Percentiles rank a stretch among this genome's conserved stretches.
These are phyloP conservation scores for Cladophialophora carrionii DNA, from an alignment of 2,329 filamentous ascomycete species.

Conservation along the genomic window DNA sequence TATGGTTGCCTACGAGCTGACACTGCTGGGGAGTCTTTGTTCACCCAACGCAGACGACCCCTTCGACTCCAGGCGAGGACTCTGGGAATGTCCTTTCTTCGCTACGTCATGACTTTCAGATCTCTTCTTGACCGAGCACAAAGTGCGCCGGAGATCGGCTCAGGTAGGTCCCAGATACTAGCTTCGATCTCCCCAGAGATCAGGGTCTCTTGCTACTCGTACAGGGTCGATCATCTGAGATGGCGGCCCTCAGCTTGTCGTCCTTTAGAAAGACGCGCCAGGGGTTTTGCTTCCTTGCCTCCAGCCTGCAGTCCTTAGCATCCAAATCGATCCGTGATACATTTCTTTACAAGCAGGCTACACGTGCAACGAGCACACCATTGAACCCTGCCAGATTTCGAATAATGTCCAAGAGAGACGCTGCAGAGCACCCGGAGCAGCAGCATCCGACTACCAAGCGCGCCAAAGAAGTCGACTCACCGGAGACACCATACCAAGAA, in stretches of 20 bases:
- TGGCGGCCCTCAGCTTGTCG: not conserved
- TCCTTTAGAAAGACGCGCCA: not conserved
- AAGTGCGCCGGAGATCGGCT: not conserved
- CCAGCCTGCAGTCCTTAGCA: not conserved
- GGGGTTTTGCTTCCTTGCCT: not conserved
- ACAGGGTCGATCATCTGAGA: not conserved
- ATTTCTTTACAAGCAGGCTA: not conserved
- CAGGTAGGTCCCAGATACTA: not conserved
- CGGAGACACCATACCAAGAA: slow-evolving; percentile 49
- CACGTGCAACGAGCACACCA: not conserved
- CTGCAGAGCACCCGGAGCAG: slow-evolving; percentile 41
- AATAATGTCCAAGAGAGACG: slow-evolving; percentile 41
- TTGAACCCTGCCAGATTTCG: not conserved
- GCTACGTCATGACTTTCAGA: slow-evolving; percentile 23
- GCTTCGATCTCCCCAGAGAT: not conserved
- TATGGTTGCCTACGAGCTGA: not conserved
- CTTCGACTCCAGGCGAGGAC: not conserved
- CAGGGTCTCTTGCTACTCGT: not conserved
- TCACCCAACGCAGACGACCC: not conserved
- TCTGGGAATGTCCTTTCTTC: not conserved
- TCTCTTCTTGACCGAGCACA: not conserved
- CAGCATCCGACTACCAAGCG: slow-evolving; percentile 54
- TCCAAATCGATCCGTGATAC: not conserved
- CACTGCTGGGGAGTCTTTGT: not conserved
- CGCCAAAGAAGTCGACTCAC: slow-evolving; percentile 54